phyloP scores from a whole-genome alignment of 768 basidiomycete species.

The Lactifluus hygrophoroides region DNA sequence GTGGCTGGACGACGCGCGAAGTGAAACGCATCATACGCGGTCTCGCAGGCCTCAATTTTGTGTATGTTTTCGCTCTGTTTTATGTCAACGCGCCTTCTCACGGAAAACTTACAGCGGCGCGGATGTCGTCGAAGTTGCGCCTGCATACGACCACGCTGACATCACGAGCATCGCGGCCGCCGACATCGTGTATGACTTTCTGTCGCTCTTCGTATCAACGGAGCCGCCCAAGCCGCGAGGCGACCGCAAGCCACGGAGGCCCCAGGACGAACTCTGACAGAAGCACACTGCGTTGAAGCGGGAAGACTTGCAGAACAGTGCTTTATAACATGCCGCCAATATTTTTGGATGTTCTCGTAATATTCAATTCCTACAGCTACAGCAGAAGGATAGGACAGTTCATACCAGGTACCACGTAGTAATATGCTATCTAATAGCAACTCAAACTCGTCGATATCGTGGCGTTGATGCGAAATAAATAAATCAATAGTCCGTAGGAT shows the following conservation, averaged over 20 bases:
- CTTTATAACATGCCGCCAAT: not conserved
- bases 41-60: slow-evolving; percentile 67
- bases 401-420: not conserved
- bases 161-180: slow-evolving; percentile 63
- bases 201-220: slow-evolving; percentile 48
- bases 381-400: not conserved
- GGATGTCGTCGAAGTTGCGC: slow-evolving; percentile 67
- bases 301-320: not conserved
- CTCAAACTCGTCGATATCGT: slow-evolving; percentile 2
- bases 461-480: not conserved
- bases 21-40: slow-evolving; percentile 75
- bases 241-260: slow-evolving; percentile 15
- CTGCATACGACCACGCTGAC: slow-evolving; percentile 66
- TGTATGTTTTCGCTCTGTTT: slow-evolving; percentile 38
- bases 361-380: not conserved
- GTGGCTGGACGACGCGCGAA: slow-evolving; percentile 80
- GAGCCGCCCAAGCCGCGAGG: slow-evolving; percentile 30
- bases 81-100: not conserved
- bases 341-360: not conserved
- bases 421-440: not conserved
- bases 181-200: slow-evolving; percentile 58
- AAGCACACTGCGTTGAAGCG: no score
- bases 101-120: slow-evolving; percentile 39
- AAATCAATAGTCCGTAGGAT: not conserved
- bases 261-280: slow-evolving; percentile 26